Evolutionary conservation across 1,284 basidiomycete genomes (phyloP), one percentile per base, ranked within the genome.

Genomic region (Ganoderma multipileum): DNA sequence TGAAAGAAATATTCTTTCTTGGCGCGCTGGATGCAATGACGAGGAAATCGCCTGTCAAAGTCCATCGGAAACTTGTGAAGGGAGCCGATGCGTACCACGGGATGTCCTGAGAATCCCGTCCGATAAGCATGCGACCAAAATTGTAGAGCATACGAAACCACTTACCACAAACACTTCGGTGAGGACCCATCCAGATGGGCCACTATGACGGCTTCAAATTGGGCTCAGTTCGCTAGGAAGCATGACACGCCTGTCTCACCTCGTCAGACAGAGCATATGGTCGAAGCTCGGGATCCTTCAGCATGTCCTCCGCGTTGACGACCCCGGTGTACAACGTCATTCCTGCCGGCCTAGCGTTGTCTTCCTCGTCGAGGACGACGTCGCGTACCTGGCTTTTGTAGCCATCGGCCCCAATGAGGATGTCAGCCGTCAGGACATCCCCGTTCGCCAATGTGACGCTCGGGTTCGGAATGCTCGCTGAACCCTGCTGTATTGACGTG

Each of bases 361-460:
- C 70, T 11, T 65, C 71, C 3, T 70, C 61, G 30, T 65, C 71
- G 26, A 74, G 68, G 16, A 83, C 74, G 3, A 76, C 71, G 18
- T 77, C 69, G 28, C 81, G 76, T 30, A 81, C 76, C 7, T 72
- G 60, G 41, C 78, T 79, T 47, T 74, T 77, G 63, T 79, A 79
- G 11, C 83, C 82, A 64, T 84, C 83, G 1, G 83, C 82, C 30
- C 82, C 83, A 44, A 84, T 75, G 68, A 84, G 74, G 47, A 84
- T 76, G 71, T 84, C 83, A 16, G 80, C 79, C 14, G 76, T 71
- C 59, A 83, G 71, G n/a, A 79, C 75, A 39, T 79, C 77, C 47
- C 83, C 83, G 39, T 77, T 79, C 18, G 75, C 76, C 44, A 84
- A 76, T 11, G 74, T 76, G 39, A 82, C 78, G 59, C 75, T 76